These are phyloP conservation scores for Acanthamoeba divionensis DNA, from an alignment of 208 protist species.

Conservation along the genomic window DNA sequence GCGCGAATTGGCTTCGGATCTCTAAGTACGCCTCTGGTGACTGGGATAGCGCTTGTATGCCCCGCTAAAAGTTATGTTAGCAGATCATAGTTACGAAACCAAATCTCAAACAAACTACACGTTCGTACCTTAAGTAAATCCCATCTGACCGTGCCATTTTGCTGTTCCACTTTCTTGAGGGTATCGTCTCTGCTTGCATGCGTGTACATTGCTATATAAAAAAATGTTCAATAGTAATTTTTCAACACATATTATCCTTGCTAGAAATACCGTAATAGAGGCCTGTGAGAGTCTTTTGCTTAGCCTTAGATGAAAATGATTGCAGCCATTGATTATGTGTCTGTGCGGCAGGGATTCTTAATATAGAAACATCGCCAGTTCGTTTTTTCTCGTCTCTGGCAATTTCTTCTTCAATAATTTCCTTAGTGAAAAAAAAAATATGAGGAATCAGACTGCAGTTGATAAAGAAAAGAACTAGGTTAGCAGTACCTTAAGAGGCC, in stretches of 20 bases:
- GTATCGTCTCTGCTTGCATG: conserved; percentile 33
- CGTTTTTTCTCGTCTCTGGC: conserved; percentile 9
- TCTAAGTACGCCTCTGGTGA: conserved; percentile 78
- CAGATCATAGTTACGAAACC: background rate
- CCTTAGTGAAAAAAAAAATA: background rate
- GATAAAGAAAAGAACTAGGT: background rate
- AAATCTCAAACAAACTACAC: too few species aligned
- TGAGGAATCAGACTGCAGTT: too few species aligned
- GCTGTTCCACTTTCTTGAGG: conserved; percentile 51
- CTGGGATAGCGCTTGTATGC: conserved; percentile 69
- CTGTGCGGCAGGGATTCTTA: conserved; percentile 56
- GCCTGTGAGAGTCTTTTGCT: background rate
- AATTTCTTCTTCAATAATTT: conserved; percentile 74
- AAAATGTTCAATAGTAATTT: background rate
- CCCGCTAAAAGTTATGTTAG: conserved; percentile 50
- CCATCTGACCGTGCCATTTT: background rate
- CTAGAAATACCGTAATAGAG: conserved; percentile 42
- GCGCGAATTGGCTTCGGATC: conserved; percentile 80
- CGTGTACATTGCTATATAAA: conserved; percentile 25
- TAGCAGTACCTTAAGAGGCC: conserved; percentile 71
- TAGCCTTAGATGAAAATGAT: conserved; percentile 23
- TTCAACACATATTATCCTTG: too few species aligned
- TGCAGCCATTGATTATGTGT: conserved; percentile 69
- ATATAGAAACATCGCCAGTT: conserved; percentile 53
- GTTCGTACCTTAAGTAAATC: background rate